Conservation (phyloP, 2,329 filamentous ascomycete species). For the Aureobasidium sp. region DNA sequence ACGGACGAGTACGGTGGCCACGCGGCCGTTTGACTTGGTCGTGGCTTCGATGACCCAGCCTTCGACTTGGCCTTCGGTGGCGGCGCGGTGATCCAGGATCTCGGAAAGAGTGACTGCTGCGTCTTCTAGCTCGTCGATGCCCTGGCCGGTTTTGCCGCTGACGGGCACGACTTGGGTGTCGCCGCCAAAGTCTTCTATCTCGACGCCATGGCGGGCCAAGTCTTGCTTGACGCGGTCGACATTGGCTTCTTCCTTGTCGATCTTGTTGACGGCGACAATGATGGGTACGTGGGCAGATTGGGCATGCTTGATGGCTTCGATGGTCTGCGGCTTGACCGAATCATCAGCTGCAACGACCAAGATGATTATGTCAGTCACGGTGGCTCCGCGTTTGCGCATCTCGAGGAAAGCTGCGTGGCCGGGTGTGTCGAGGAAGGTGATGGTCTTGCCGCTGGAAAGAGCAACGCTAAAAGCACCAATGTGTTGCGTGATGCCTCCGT, state of each 20-base stretch:
- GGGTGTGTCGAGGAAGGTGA: conserved; percentile 95
- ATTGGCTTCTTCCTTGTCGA: conserved; percentile 78
- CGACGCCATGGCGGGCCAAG: conserved; percentile 70
- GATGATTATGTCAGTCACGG: conserved; percentile 94
- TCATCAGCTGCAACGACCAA: conserved; percentile 95
- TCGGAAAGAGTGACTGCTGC: conserved; percentile 79
- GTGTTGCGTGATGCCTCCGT: conserved; percentile 96
- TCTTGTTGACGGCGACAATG: conserved; percentile 96
- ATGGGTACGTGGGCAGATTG: conserved; percentile 80
- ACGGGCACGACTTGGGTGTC: conserved; percentile 88
- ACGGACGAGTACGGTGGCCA: conserved; percentile 81
- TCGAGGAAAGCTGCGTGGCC: conserved; percentile 91
- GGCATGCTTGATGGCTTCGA: conserved; percentile 93
- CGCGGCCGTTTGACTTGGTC: conserved; percentile 73
- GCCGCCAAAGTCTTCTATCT: conserved; percentile 90
- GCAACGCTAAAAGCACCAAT: conserved; percentile 94
- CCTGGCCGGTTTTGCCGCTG: conserved; percentile 85
- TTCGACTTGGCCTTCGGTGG: conserved; percentile 67
- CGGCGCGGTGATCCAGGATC: conserved; percentile 80
- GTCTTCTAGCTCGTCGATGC: conserved; percentile 88
- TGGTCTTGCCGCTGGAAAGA: conserved; percentile 71
- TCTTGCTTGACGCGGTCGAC: conserved; percentile 81
- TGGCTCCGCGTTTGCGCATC: conserved; percentile 91
- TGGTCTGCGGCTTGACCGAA: conserved; percentile 91
- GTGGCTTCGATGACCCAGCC: conserved; percentile 92